Percentiles rank a stretch among this genome's conserved stretches.
Evolutionary conservation across 352 stramenopile genomes (phyloP).

Genomic region (Lagenidium giganteum): DNA sequence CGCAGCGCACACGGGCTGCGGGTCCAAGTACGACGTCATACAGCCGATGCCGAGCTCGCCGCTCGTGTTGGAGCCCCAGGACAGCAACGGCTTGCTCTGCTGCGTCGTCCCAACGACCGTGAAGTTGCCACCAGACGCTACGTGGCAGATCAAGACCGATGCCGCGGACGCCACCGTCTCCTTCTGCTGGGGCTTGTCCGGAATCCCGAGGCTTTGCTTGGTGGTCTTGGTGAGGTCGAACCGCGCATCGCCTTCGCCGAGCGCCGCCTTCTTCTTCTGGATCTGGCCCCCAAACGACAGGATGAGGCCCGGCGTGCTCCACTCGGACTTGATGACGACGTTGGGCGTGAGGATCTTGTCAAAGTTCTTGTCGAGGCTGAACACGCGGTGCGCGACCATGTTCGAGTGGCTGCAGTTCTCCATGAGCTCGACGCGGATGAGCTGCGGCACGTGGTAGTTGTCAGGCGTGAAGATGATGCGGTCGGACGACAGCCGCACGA

Average conservation of each 20-base stretch:
- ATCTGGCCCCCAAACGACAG: conserved; percentile 39
- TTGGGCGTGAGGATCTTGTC: conserved; percentile 41
- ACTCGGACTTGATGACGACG: conserved; percentile 43
- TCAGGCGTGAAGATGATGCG: conserved; percentile 68
- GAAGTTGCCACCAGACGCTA: conserved; percentile 58
- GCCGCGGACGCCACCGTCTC: conserved; percentile 2
- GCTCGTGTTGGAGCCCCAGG: conserved; percentile 50
- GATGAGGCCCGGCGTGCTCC: conserved; percentile 25
- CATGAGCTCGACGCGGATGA: conserved; percentile 53
- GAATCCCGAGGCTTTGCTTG: conserved; percentile 7
- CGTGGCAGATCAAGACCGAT: conserved; percentile 42
- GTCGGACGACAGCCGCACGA: conserved; percentile 51
- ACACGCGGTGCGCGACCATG: conserved; percentile 54
- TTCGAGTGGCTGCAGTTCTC: conserved; percentile 39
- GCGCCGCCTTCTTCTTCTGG: conserved; percentile 25
- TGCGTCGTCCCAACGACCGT: conserved; percentile 41
- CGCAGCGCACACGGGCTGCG: conserved; percentile 26
- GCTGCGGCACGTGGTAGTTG: conserved; percentile 48
- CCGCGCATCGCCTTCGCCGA: not conserved
- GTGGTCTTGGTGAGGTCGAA: conserved; percentile 1
- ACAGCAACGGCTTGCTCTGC: conserved; percentile 32
- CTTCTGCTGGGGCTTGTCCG: not conserved
- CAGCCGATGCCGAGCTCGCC: conserved; percentile 58
- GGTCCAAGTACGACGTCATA: conserved; percentile 24
- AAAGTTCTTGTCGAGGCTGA: conserved; percentile 62